Base-by-base conservation (phyloP, 768 basidiomycete species). In the Mycena latifolia region DNA sequence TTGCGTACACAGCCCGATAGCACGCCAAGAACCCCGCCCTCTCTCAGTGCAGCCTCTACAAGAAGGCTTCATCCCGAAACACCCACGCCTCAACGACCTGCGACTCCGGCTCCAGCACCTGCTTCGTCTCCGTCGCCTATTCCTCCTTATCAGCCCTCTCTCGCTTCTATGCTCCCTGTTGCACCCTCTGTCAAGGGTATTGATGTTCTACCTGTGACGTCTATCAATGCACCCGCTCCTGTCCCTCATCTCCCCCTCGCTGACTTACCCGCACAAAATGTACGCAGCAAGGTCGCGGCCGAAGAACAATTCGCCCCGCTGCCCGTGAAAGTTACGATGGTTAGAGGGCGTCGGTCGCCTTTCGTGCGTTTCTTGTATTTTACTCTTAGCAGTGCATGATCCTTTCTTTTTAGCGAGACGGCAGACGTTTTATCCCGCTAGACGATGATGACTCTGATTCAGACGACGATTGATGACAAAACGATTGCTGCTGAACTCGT, bases 361-460 rank as follows among this genome's bases (percentile, higher is more conserved):
- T 72, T 71, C 35, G 73, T 74, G 45, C 45, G 73, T 69, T n/a
- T 35, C 45, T 25, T 25, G 4, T 46, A 25, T 24, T 54, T 45
- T 63, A 17, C 14, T 15, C 45, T n/a, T 10, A 43, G 3, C 39
- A 33, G 54, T 22, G 18, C 9, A 35, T 47, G 18, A 41, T 25
- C 45, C 35, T 55, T 41, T 10, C 31, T n/a, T 45, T 55, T 8
- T 58, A 84, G 81, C 79, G 77, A 67, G 79, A 82, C 70, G 82
- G 84, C 67, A 78, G 83, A 60, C 77, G 85, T 15, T 86, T 85
- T 60, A 85, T 86, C 31, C 82, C 84, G 11, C 65, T 86, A 43
- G 76, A 81, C 50, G 84, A 86, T 43, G 81, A 79, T 25, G 79
- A 80, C 22, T 76, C 76, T 45, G 73, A 71, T 46, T 75, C 77